Percentiles rank a stretch among this genome's conserved stretches.
Conservation (phyloP, 2,329 filamentous ascomycete species). For the Epichloe amarillans region DNA sequence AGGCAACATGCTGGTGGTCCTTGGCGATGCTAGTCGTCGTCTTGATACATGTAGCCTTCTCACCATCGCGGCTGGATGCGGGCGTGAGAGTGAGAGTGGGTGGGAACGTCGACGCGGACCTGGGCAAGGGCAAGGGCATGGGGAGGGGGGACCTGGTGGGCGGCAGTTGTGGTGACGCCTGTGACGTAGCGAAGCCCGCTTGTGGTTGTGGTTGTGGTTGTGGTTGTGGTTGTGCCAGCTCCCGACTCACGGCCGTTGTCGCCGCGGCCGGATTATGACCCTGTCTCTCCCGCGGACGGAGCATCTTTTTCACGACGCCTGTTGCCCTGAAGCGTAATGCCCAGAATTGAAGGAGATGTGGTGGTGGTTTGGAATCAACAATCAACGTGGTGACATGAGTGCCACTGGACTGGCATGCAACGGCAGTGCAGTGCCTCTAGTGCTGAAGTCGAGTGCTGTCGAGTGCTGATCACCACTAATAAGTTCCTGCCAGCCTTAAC, state of each 20-base stretch:
- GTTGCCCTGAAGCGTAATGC: neutral
- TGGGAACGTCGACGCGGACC: neutral
- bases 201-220: neutral
- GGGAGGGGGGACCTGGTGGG: neutral
- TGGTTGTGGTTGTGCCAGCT: neutral
- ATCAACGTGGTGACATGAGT: neutral
- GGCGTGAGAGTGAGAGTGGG: too few species aligned
- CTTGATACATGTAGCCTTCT: neutral
- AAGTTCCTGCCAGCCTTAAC: too few species aligned
- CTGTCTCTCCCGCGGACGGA: slow-evolving; percentile 21
- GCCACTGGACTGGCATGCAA: neutral
- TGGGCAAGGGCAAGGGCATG: neutral
- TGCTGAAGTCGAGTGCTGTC: neutral
- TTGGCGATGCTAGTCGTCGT: neutral
- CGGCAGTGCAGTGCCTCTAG: neutral
- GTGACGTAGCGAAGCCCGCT: slow-evolving; percentile 1
- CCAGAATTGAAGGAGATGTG: too few species aligned
- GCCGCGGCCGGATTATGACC: slow-evolving; percentile 16
- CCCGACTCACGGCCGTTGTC: slow-evolving; percentile 9
- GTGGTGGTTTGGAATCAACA: neutral
- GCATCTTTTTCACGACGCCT: slow-evolving; percentile 13
- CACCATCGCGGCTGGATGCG: neutral
- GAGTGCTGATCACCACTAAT: neutral
- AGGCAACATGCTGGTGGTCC: neutral
- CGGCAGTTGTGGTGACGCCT: neutral